A percentile compares a stretch with the other conserved stretches of the same genome.
Conservation (phyloP, 768 basidiomycete species). For the Gyrodon lividus region DNA sequence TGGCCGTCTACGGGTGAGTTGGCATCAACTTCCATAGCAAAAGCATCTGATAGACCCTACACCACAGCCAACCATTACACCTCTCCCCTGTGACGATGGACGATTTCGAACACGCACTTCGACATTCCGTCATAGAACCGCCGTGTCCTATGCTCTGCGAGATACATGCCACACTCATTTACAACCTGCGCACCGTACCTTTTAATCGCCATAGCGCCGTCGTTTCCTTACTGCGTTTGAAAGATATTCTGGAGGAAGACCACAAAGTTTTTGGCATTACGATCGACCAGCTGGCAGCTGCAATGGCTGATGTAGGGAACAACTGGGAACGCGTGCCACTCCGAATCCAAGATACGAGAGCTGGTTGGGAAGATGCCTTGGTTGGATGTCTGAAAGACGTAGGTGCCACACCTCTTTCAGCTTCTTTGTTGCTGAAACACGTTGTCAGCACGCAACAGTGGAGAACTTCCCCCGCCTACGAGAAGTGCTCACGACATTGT, state of each 20-base stretch:
- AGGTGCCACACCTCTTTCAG: constrained; percentile 35
- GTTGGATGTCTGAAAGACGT: constrained; percentile 90
- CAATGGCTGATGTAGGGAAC: constrained; percentile 80
- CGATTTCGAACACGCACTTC: constrained; percentile 85
- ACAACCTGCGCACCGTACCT: constrained; percentile 80
- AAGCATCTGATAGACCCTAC: constrained; percentile 5
- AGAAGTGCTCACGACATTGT: constrained; percentile 65
- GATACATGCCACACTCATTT: constrained; percentile 86
- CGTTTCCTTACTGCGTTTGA: constrained; percentile 52
- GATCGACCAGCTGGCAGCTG: constrained; percentile 60
- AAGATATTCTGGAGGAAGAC: constrained; percentile 43
- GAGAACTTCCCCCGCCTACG: constrained; percentile 72
- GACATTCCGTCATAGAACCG: constrained; percentile 67
- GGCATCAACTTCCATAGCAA: neutral
- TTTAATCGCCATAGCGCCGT: constrained; percentile 76
- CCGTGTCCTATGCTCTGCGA: constrained; percentile 81
- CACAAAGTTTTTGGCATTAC: constrained; percentile 52
- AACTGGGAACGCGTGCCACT: constrained; percentile 83
- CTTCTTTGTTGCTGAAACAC: constrained; percentile 1
- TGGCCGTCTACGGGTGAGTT: constrained; percentile 88
- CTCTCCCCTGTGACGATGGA: constrained; percentile 90
- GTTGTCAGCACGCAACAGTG: constrained; percentile 65
- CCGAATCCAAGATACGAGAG: constrained; percentile 68
- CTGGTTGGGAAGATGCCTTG: constrained; percentile 91
- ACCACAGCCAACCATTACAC: constrained; percentile 74